Conservation (phyloP, 352 stramenopile species). For the Phytopythium boreale region DNA sequence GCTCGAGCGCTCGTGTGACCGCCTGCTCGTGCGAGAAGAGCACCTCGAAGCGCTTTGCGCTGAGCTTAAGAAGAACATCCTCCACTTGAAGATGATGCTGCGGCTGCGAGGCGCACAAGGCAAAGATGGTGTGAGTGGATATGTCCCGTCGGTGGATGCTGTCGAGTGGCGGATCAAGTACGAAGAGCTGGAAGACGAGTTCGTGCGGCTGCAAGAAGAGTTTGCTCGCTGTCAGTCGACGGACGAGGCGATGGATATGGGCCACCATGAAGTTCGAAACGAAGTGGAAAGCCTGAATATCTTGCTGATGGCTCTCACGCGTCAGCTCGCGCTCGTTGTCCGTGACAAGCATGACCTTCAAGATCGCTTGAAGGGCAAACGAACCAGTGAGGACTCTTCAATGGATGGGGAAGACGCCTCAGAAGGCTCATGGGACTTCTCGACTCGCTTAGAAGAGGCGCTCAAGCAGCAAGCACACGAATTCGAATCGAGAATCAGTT, state of each 20-base stretch:
- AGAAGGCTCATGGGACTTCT: constrained; percentile 18
- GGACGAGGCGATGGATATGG: constrained; percentile 4
- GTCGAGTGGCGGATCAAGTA: constrained; percentile 86
- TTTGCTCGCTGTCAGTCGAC: constrained; percentile 21
- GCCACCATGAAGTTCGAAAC: constrained; percentile 12
- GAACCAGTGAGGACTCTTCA: constrained; percentile 10
- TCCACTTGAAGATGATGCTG: constrained; percentile 60
- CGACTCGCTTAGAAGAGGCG: constrained; percentile 33
- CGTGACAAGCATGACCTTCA: constrained; percentile 76
- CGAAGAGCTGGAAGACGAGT: constrained; percentile 70
- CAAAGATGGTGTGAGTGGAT: constrained; percentile 28
- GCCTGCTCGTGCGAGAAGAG: constrained; percentile 48
- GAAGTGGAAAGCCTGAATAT: constrained; percentile 64
- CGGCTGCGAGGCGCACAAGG: constrained; percentile 25
- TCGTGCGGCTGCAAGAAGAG: constrained; percentile 48
- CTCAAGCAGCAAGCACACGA: constrained; percentile 41
- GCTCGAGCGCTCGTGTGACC: constrained; percentile 53
- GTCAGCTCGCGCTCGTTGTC: constrained; percentile 64
- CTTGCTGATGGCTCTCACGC: constrained; percentile 59
- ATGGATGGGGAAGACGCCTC: constrained; percentile 15
- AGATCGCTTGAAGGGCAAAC: constrained; percentile 32
- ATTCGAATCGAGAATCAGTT: constrained; percentile 43
- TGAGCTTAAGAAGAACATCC: constrained; percentile 56
- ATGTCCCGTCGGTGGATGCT: constrained; percentile 63
- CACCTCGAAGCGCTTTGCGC: constrained; percentile 46